These are phyloP conservation scores for Acanthamoeba triangularis DNA, from an alignment of 208 protist genomes.

Conservation along the genomic window DNA sequence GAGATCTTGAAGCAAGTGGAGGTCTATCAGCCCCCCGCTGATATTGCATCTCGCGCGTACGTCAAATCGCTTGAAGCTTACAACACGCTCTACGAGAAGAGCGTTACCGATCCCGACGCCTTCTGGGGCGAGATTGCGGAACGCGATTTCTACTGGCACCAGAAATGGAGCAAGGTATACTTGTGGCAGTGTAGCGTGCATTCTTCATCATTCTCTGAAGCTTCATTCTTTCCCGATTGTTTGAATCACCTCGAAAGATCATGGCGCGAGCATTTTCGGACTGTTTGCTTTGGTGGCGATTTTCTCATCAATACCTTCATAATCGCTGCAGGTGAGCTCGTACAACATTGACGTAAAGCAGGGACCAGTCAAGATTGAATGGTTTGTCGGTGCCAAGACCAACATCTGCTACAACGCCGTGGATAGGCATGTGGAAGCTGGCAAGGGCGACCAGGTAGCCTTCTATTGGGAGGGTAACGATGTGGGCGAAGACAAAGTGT, in stretches of 20 bases:
- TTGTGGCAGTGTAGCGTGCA: neutral
- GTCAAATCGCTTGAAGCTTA: conserved; percentile 64
- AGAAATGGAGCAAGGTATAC: conserved; percentile 55
- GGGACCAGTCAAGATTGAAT: conserved; percentile 79
- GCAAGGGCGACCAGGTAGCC: conserved; percentile 90
- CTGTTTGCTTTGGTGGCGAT: neutral
- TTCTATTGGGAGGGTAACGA: conserved; percentile 95
- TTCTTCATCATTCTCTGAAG: neutral
- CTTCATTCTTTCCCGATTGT: neutral
- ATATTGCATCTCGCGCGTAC: neutral
- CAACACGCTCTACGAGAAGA: conserved; percentile 36
- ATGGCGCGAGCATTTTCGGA: neutral
- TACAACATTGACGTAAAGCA: conserved; percentile 28
- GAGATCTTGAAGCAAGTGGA: conserved; percentile 5
- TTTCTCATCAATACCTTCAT: too few species aligned
- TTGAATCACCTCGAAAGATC: too few species aligned
- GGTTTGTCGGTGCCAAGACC: conserved; percentile 93
- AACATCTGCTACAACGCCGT: conserved; percentile 95
- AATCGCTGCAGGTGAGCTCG: neutral
- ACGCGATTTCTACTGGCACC: conserved; percentile 51
- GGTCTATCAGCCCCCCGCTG: conserved; percentile 34
- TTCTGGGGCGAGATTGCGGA: conserved; percentile 74
- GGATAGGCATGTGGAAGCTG: conserved; percentile 83
- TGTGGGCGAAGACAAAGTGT: conserved; percentile 79
- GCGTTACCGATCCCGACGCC: conserved; percentile 34